A percentile compares a stretch with the other conserved stretches of the same genome.
Conservation (phyloP, 129 eudicot genomes). For the Kitagawia praeruptora region DNA sequence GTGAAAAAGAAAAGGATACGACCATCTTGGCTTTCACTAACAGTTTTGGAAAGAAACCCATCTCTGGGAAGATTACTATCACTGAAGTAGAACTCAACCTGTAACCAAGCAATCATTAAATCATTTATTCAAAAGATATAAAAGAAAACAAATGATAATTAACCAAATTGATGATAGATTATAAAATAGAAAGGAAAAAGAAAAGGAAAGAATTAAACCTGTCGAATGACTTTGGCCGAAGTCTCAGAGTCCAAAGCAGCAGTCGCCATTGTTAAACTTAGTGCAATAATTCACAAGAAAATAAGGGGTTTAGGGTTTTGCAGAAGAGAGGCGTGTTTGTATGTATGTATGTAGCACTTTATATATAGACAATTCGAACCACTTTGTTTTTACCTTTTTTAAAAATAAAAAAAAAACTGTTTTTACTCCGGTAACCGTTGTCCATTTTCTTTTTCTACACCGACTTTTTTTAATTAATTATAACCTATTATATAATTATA, state of each 20-base stretch:
- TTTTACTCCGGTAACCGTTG: too few relatives aligned
- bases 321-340: background rate
- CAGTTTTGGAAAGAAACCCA: slow-evolving; percentile 43
- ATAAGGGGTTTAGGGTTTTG: slow-evolving; percentile 1
- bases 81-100: slow-evolving; percentile 96
- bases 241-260: background rate
- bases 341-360: too few relatives aligned
- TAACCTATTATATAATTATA: too few relatives aligned
- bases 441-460: too few relatives aligned
- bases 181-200: too few relatives aligned
- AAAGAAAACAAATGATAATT: background rate
- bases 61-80: slow-evolving; percentile 93
- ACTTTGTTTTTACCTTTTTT: too few relatives aligned
- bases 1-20: slow-evolving; percentile 52
- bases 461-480: too few relatives aligned
- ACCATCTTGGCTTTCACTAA: slow-evolving; percentile 72
- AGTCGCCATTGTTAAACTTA: background rate
- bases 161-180: background rate
- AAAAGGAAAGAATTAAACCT: background rate
- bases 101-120: background rate
- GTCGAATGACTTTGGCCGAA: background rate
- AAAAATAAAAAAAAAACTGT: too few relatives aligned
- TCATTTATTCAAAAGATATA: background rate
- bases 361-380: too few relatives aligned
- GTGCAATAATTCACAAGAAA: background rate